These are phyloP conservation scores for Noccaea caerulescens DNA, from an alignment of 345 rosid species.

Conservation along the genomic window DNA sequence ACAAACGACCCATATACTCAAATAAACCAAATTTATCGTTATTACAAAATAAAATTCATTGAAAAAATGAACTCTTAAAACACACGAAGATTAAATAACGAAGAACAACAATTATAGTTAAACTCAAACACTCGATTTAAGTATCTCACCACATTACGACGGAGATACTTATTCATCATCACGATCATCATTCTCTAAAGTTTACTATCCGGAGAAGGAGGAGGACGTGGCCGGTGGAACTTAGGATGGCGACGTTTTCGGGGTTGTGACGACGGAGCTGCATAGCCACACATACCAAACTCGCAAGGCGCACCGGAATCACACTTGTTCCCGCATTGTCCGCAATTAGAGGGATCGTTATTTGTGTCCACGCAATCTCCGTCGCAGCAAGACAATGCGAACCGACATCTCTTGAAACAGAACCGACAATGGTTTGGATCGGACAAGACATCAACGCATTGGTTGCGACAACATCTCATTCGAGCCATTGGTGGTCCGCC, in stretches of 20 bases:
- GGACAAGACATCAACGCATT: constrained; percentile 41
- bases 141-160: constrained; percentile 10
- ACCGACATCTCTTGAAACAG: constrained; percentile 36
- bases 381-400: constrained; percentile 32
- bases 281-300: constrained; percentile 49
- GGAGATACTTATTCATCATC: constrained; percentile 21
- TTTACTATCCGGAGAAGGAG: constrained; percentile 34
- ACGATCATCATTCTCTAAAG: constrained; percentile 17
- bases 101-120: constrained; percentile 1
- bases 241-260: constrained; percentile 31
- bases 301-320: constrained; percentile 39
- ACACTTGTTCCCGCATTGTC: constrained; percentile 43
- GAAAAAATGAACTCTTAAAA: constrained; percentile 19
- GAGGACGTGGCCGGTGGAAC: constrained; percentile 19
- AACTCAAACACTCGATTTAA: constrained; percentile 22
- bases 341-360: constrained; percentile 37
- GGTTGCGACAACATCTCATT: constrained; percentile 44
- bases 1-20: constrained; percentile 16
- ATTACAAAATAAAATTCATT: constrained; percentile 17
- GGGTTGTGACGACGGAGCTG: constrained; percentile 35
- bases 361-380: constrained; percentile 39
- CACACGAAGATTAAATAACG: not conserved
- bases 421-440: constrained; percentile 45
- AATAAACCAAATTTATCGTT: constrained; percentile 15
- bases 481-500: constrained; percentile 39